These are phyloP conservation scores for Volvariella surrecta DNA, from an alignment of 1,284 basidiomycete genomes.

Conservation along the genomic window DNA sequence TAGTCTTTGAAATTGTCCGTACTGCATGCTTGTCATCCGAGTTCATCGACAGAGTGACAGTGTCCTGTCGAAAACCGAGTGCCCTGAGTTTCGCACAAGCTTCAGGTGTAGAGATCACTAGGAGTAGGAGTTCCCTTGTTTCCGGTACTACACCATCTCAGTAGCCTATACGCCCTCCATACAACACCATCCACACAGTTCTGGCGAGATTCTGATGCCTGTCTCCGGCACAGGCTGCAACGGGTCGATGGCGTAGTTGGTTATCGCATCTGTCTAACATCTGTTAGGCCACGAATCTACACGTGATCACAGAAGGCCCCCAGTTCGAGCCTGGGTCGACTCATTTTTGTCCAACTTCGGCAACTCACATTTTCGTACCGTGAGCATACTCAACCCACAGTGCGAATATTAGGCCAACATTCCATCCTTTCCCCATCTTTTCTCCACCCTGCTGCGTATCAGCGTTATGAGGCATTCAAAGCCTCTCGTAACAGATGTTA, in stretches of 20 bases:
- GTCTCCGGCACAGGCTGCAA: background rate
- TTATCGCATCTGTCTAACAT: conserved; percentile 68
- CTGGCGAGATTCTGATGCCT: background rate
- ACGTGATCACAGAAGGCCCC: conserved; percentile 8
- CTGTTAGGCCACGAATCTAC: no score
- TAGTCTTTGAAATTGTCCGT: conserved; percentile 31
- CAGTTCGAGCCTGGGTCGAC: conserved; percentile 11
- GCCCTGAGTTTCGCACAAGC: conserved; percentile 40
- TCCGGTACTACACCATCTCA: no score
- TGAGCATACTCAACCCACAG: no score
- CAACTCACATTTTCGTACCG: no score
- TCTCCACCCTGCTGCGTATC: no score
- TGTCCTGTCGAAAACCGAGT: conserved; percentile 41
- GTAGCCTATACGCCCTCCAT: no score
- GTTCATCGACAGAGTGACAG: conserved; percentile 27
- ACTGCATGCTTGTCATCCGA: conserved; percentile 24
- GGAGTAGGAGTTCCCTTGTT: background rate
- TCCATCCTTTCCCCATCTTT: no score
- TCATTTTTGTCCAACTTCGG: conserved; percentile 1
- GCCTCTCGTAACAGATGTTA: no score
- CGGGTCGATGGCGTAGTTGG: conserved; percentile 66
- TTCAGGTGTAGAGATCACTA: conserved; percentile 40
- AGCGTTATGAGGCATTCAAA: no score
- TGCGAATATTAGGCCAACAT: no score
- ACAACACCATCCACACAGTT: no score